These are phyloP conservation scores for Teratosphaeria viscida DNA, from an alignment of 2,329 filamentous ascomycete species.

Conservation along the genomic window DNA sequence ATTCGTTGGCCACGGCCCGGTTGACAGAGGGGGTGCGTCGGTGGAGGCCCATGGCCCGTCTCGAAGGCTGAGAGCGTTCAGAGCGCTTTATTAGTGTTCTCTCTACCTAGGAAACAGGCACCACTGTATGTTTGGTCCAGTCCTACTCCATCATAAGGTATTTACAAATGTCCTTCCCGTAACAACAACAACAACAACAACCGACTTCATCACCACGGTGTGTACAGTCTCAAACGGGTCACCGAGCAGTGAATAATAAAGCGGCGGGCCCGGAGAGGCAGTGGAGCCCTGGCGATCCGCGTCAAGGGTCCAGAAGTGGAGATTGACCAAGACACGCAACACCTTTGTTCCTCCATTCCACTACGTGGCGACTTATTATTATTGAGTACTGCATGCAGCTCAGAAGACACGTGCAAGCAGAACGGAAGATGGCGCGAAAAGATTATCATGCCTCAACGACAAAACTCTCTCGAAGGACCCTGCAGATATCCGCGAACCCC, in stretches of 20 bases:
- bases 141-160: neutral
- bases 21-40: constrained; percentile 31
- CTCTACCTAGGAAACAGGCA: neutral
- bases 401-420: neutral
- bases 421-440: neutral
- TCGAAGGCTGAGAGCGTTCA: neutral
- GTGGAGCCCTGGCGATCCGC: neutral
- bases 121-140: neutral
- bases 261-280: neutral
- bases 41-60: constrained; percentile 33
- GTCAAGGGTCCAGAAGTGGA: neutral
- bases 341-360: neutral
- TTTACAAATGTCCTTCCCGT: neutral
- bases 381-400: neutral
- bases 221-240: neutral
- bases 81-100: too few relatives aligned
- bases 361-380: neutral
- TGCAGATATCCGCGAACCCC: too few relatives aligned
- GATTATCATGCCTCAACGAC: too few relatives aligned
- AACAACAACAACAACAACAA: neutral
- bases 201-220: neutral
- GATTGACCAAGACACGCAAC: neutral
- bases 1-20: constrained; percentile 23
- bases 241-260: neutral
- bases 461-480: too few relatives aligned